Base-by-base conservation (phyloP, 768 basidiomycete genomes). In the Aureoboletus auriporus region DNA sequence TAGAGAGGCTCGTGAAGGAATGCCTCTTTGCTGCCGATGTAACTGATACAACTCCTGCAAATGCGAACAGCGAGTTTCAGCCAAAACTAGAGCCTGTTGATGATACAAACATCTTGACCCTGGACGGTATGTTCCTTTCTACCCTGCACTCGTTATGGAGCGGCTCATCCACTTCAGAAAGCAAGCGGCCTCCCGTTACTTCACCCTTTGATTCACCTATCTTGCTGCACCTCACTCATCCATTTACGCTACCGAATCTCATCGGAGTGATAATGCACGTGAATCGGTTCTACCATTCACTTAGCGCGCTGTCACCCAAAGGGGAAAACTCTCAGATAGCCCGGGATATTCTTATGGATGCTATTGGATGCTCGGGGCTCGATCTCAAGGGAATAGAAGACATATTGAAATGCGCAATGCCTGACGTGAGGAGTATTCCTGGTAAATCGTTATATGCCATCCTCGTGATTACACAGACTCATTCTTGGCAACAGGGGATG, bases 261-360 rank as follows among this genome's bases (percentile, higher is more conserved):
- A 60, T 71, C 17, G 60, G 65, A 7, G 75, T 78, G 14, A 56
- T 87, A 26, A 66, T 54, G 13, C 80, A 88, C 51, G 74, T 90
- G 43, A 80, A 75, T 48, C 71, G 70, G 47, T 82, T 86, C 57
- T 76, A 79, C 37, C 69, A 67, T 38, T 77, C 75, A 56, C 59
- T 90, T 20, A 70, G 70, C 38, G 70, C 72, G 10, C 67, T 83
- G 35, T 70, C 77, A 5, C 75, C 85, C 29, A 76, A 75, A 36
- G 76, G 74, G 50, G 83, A 86, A 63, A 82, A 73, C 50, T 73
- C 84, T 5, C 78, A 80, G 45, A 79, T 84, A 31, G 85, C 86
- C 1, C 80, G 78, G 57, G 76, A 78, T 36, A 69, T 81, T 31
- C 67, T 90, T 2, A 58, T 82, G 43, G 87, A 89, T 61, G 60